Evolutionary conservation across 345 rosid species (phyloP).

Genomic region (Salix dunnii): DNA sequence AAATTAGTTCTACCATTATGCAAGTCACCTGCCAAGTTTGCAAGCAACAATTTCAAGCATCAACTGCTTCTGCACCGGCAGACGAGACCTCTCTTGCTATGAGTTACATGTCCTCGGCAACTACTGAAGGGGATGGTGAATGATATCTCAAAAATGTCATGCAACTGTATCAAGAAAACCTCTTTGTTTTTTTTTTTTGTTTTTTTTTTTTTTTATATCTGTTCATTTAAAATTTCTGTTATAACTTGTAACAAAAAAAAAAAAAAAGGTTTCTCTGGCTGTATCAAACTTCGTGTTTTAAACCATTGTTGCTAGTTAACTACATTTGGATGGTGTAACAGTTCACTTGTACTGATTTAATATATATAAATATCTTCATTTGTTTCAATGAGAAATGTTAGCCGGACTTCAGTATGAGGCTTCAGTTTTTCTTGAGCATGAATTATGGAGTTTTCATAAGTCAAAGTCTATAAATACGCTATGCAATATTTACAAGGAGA

Average conservation of each 20-base stretch:
- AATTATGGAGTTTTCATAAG: background rate
- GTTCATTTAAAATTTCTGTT: conserved; percentile 1
- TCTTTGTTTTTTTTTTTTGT: too few species aligned
- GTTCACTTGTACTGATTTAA: background rate
- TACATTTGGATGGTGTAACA: conserved; percentile 6
- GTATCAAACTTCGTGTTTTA: conserved; percentile 7
- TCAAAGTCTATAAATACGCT: background rate
- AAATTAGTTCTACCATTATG: conserved; percentile 57
- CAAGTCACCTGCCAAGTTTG: conserved; percentile 74
- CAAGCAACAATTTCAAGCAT: conserved; percentile 57
- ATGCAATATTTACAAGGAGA: conserved; percentile 12
- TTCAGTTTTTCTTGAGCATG: background rate
- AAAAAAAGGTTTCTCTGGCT: background rate
- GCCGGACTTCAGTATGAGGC: conserved; percentile 11
- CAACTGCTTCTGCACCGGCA: conserved; percentile 31
- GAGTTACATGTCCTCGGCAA: conserved; percentile 80
- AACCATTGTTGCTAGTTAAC: conserved; percentile 5
- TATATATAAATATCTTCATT: conserved; percentile 5
- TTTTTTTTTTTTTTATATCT: background rate
- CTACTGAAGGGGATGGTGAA: conserved; percentile 64
- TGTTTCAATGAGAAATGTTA: background rate
- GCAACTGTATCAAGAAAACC: background rate
- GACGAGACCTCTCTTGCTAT: conserved; percentile 71
- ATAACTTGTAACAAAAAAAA: background rate
- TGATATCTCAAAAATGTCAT: background rate